phyloP scores from a whole-genome alignment of 2,329 filamentous ascomycete species.

The Botrytis elliptica region DNA sequence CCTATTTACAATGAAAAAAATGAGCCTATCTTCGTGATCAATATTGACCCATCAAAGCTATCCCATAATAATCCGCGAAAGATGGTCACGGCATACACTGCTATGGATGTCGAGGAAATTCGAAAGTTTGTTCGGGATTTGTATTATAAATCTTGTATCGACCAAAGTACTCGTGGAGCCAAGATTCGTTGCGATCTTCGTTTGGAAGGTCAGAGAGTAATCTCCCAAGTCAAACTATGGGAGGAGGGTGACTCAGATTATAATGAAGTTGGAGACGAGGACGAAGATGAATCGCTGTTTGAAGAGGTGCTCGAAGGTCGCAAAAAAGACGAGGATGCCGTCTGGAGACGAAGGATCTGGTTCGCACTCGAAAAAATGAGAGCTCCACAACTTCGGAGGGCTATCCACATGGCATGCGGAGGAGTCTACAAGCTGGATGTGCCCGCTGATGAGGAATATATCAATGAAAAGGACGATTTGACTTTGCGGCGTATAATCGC shows the following conservation, averaged over 20 bases:
- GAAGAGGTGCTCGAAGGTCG: not conserved
- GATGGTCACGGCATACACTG: not conserved
- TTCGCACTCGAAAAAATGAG: not conserved
- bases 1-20: not conserved
- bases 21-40: not conserved
- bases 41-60: not conserved
- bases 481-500: not conserved
- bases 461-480: not conserved
- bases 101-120: not conserved
- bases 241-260: not conserved
- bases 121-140: not conserved
- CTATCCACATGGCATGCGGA: not conserved
- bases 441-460: not conserved
- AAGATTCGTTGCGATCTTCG: not conserved
- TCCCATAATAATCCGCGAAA: not conserved
- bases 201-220: not conserved
- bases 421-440: not conserved
- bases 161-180: not conserved
- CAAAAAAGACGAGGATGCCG: not conserved
- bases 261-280: not conserved
- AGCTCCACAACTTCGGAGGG: conserved; percentile 1
- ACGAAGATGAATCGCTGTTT: not conserved
- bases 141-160: not conserved
- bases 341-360: not conserved
- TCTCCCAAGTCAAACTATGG: not conserved